Conservation (phyloP, 306 rosid species). For the Sicyos edulis region DNA sequence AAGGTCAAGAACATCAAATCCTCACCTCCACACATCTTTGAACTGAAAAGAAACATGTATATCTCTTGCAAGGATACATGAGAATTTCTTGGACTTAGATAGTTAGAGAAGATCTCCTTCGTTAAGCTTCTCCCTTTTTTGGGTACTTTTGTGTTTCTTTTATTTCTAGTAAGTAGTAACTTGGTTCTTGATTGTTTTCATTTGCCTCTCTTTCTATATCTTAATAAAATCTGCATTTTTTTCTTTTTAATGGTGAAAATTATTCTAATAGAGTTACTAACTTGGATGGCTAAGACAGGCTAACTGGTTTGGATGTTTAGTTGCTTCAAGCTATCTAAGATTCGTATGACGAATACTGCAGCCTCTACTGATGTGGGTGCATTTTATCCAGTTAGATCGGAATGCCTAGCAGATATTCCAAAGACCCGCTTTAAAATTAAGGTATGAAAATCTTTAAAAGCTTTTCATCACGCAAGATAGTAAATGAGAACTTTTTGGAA, state of each 20-base stretch:
- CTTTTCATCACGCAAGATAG: not conserved
- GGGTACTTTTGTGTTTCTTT: not conserved
- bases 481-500: not conserved
- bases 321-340: constrained; percentile 22
- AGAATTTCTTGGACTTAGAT: not conserved
- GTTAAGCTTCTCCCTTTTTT: not conserved
- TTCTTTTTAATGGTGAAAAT: not conserved
- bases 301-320: constrained; percentile 24
- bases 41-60: not conserved
- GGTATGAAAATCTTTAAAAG: constrained; percentile 33
- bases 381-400: constrained; percentile 42
- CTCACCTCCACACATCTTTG: not conserved
- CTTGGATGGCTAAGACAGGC: constrained; percentile 9
- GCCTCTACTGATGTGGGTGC: constrained; percentile 39
- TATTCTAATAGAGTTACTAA: not conserved
- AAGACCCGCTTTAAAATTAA: constrained; percentile 73
- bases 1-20: not conserved
- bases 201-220: not conserved
- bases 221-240: not conserved
- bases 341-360: constrained; percentile 31
- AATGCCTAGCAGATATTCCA: constrained; percentile 46
- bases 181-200: not conserved
- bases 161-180: not conserved
- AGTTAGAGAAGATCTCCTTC: not conserved
- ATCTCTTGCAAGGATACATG: not conserved